These are phyloP conservation scores for Escallonia rubra DNA, from an alignment of 129 eudicot species.

Conservation along the genomic window DNA sequence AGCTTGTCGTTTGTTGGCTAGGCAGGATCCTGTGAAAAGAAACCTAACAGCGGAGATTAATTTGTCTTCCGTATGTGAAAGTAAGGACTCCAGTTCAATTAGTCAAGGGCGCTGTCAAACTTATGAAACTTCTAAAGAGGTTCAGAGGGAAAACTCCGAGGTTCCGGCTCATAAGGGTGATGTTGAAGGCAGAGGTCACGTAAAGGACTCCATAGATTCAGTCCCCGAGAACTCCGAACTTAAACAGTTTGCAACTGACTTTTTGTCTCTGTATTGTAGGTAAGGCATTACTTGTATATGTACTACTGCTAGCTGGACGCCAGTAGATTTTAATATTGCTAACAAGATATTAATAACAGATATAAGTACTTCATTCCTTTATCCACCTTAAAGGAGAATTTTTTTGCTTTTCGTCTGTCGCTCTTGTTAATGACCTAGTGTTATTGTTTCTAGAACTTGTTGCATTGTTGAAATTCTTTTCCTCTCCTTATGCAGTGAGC, in stretches of 20 bases:
- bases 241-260: conserved; percentile 64
- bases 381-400: too few species aligned
- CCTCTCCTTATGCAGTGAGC: conserved; percentile 38
- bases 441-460: conserved; percentile 1
- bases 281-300: conserved; percentile 15
- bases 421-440: background rate
- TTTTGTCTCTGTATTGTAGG: conserved; percentile 87
- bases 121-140: conserved; percentile 12
- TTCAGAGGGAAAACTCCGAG: conserved; percentile 4
- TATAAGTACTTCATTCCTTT: too few species aligned
- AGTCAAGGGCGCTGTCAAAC: conserved; percentile 15
- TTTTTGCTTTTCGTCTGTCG: background rate
- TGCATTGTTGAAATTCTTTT: conserved; percentile 5
- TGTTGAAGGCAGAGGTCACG: conserved; percentile 12
- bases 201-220: conserved; percentile 11
- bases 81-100: conserved; percentile 8
- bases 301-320: background rate
- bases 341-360: background rate
- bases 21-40: conserved; percentile 54
- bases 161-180: conserved; percentile 9
- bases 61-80: conserved; percentile 30
- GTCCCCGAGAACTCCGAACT: conserved; percentile 38
- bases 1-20: conserved; percentile 26
- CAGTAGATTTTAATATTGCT: conserved; percentile 3
- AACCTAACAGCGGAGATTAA: conserved; percentile 54